phyloP scores from a whole-genome alignment of 2,329 filamentous ascomycete genomes.

The Trichocomaceae sp. region DNA sequence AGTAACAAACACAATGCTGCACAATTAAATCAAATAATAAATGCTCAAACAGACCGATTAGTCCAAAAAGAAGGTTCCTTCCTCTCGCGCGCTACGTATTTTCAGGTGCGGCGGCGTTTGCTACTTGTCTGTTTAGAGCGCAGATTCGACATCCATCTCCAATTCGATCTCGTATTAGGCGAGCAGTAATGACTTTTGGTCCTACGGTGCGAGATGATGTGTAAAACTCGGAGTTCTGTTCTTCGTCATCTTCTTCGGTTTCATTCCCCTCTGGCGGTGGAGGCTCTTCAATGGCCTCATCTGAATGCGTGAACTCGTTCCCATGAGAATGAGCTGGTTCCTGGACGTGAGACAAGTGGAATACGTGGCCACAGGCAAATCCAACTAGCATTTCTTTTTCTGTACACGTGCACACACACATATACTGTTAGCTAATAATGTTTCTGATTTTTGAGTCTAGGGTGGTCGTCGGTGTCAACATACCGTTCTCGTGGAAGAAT shows the following conservation, averaged over 20 bases:
- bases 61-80: neutral
- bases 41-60: neutral
- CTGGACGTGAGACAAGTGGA: constrained; percentile 57
- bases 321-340: constrained; percentile 28
- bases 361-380: constrained; percentile 64
- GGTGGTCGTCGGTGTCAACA: constrained; percentile 3
- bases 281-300: constrained; percentile 11
- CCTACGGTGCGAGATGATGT: constrained; percentile 57
- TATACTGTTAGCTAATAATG: neutral
- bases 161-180: constrained; percentile 66
- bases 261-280: constrained; percentile 11
- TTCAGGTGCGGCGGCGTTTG: constrained; percentile 16
- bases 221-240: constrained; percentile 12
- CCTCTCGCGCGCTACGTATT: neutral
- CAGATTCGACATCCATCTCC: constrained; percentile 39
- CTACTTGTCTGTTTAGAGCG: constrained; percentile 30
- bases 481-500: constrained; percentile 35
- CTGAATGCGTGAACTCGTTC: constrained; percentile 10
- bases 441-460: neutral
- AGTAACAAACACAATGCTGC: constrained; percentile 1
- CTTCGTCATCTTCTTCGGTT: constrained; percentile 10
- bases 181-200: constrained; percentile 79
- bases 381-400: constrained; percentile 55
- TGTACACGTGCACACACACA: constrained; percentile 16
- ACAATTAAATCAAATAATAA: neutral